These are phyloP conservation scores for Kodamaea ohmeri DNA, from an alignment of 1,139 yeast genomes.

Conservation along the genomic window DNA sequence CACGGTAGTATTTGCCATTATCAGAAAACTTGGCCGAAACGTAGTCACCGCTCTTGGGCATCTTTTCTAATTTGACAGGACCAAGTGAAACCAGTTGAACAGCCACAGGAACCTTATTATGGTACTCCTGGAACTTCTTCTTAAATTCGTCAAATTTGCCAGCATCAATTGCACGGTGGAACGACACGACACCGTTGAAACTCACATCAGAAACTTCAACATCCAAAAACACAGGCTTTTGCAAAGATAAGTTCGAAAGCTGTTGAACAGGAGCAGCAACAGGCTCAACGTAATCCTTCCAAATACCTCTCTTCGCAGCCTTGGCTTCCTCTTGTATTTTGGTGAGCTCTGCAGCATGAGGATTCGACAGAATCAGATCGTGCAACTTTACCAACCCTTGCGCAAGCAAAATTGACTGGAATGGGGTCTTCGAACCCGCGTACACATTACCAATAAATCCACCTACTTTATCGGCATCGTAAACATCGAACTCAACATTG, in stretches of 20 bases:
- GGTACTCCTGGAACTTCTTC: slow-evolving; percentile 46
- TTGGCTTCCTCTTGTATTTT: slow-evolving; percentile 67
- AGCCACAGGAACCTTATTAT: slow-evolving; percentile 35
- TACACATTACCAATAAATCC: slow-evolving; percentile 75
- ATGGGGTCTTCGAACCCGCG: slow-evolving; percentile 47
- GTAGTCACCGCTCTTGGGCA: slow-evolving; percentile 56
- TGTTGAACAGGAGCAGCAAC: slow-evolving; percentile 22
- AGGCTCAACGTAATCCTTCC: slow-evolving; percentile 56
- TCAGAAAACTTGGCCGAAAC: slow-evolving; percentile 58
- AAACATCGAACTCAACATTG: slow-evolving; percentile 67
- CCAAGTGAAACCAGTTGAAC: slow-evolving; percentile 41
- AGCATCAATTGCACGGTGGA: slow-evolving; percentile 45
- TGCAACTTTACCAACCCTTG: slow-evolving; percentile 68
- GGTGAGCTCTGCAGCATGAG: slow-evolving; percentile 49
- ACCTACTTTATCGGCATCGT: slow-evolving; percentile 74
- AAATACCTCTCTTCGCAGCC: slow-evolving; percentile 54
- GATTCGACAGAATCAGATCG: slow-evolving; percentile 57
- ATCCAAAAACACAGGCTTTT: slow-evolving; percentile 56
- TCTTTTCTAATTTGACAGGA: slow-evolving; percentile 42
- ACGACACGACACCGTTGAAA: slow-evolving; percentile 49
- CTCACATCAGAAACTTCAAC: slow-evolving; percentile 57
- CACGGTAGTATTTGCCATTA: slow-evolving; percentile 61
- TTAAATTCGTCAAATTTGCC: slow-evolving; percentile 43
- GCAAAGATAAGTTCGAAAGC: slow-evolving; percentile 21
- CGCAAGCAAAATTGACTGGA: slow-evolving; percentile 58